These are phyloP conservation scores for Hymenoscyphus fructigenus DNA, from an alignment of 2,329 filamentous ascomycete species.

Conservation along the genomic window DNA sequence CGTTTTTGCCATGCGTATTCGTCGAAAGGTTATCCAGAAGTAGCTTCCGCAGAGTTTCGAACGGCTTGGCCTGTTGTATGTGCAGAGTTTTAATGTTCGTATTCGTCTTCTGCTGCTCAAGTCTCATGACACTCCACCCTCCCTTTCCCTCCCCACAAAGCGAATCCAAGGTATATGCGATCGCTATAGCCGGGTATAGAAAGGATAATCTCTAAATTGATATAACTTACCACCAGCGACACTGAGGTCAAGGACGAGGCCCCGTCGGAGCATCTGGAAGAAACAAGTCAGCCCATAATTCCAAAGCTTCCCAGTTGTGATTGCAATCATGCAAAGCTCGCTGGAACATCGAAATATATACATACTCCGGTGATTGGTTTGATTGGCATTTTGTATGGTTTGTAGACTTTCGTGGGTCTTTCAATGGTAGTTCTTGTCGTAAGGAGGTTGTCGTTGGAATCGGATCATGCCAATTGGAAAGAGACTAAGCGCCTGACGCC, in stretches of 20 bases:
- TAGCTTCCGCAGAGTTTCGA: background rate
- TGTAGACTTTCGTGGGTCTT: constrained; percentile 29
- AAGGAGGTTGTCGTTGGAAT: constrained; percentile 26
- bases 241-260: constrained; percentile 57
- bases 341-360: constrained; percentile 9
- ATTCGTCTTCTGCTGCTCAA: background rate
- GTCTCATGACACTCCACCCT: background rate
- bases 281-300: constrained; percentile 32
- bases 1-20: background rate
- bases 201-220: constrained; percentile 4
- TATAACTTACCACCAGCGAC: constrained; percentile 52
- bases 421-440: constrained; percentile 33
- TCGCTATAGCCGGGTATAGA: background rate
- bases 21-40: background rate
- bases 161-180: background rate
- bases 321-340: background rate
- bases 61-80: background rate
- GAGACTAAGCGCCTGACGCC: background rate
- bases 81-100: background rate
- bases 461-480: constrained; percentile 20
- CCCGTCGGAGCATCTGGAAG: constrained; percentile 55
- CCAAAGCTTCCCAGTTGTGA: constrained; percentile 16
- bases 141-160: background rate
- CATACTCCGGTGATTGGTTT: constrained; percentile 41
- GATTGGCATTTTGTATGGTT: constrained; percentile 36